Conservation (phyloP, 371 early-diverging fungal genomes). For the Lichtheimia hyalospora region DNA sequence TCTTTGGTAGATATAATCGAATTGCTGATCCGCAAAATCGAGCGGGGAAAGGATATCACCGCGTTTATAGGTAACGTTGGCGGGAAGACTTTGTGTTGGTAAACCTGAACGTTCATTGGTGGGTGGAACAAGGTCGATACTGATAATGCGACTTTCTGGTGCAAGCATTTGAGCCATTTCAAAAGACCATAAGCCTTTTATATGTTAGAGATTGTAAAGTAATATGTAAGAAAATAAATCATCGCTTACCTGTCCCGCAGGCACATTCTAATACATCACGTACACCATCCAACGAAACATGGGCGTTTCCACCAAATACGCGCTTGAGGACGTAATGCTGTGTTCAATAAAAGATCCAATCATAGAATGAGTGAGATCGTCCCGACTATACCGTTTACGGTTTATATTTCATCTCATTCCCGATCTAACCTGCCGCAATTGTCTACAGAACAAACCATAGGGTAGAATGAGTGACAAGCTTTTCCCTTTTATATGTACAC, state of each 20-base stretch:
- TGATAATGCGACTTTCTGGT: slow-evolving; percentile 30
- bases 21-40: slow-evolving; percentile 43
- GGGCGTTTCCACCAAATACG: slow-evolving; percentile 25
- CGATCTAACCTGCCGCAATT: slow-evolving; percentile 25
- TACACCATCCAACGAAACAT: slow-evolving; percentile 17
- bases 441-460: slow-evolving; percentile 9
- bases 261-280: slow-evolving; percentile 25
- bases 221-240: no score
- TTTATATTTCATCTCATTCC: background rate
- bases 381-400: background rate
- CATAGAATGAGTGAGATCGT: background rate
- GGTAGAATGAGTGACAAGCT: no score
- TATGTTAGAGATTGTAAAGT: background rate
- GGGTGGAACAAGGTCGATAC: slow-evolving; percentile 30
- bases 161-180: slow-evolving; percentile 22
- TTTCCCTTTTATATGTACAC: no score
- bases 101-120: background rate
- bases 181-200: slow-evolving; percentile 29
- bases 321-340: slow-evolving; percentile 38
- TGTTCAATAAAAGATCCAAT: background rate
- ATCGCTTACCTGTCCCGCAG: slow-evolving; percentile 30
- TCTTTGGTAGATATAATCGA: slow-evolving; percentile 66
- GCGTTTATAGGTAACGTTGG: slow-evolving; percentile 25
- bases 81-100: background rate
- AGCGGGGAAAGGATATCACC: slow-evolving; percentile 29